These are phyloP conservation scores for Phialophora macrospora DNA, from an alignment of 2,329 filamentous ascomycete genomes.

Conservation along the genomic window DNA sequence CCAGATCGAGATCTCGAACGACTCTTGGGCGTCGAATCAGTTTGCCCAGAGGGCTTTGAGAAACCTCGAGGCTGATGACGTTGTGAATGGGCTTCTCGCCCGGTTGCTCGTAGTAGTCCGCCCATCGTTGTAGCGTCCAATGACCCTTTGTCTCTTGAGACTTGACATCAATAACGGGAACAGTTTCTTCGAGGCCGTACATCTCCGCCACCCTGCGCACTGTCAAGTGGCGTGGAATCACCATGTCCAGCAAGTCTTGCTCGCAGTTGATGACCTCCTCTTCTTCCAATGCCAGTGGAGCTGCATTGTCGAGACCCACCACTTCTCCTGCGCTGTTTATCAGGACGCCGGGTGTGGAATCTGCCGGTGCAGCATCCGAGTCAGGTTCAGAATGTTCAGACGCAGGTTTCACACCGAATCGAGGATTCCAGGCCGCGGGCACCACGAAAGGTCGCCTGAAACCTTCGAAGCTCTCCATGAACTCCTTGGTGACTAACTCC, in stretches of 20 bases:
- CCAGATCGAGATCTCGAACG: constrained; percentile 65
- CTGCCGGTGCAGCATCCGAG: background rate
- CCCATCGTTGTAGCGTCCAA: constrained; percentile 70
- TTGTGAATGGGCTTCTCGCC: constrained; percentile 67
- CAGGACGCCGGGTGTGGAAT: constrained; percentile 5
- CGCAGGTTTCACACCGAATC: constrained; percentile 42
- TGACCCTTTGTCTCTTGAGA: constrained; percentile 68
- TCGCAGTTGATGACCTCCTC: constrained; percentile 62
- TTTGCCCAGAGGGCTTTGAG: constrained; percentile 65
- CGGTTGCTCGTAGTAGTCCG: constrained; percentile 68
- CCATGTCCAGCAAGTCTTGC: constrained; percentile 70
- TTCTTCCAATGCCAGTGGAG: constrained; percentile 5
- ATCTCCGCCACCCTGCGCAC: constrained; percentile 67
- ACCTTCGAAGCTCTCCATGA: constrained; percentile 65
- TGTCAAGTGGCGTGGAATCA: constrained; percentile 67
- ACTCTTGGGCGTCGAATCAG: constrained; percentile 67
- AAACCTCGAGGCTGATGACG: constrained; percentile 72
- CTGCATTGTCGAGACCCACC: constrained; percentile 2
- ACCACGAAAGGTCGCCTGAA: constrained; percentile 71
- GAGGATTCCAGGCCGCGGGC: constrained; percentile 64
- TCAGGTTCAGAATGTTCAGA: background rate
- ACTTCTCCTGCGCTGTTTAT: constrained; percentile 20
- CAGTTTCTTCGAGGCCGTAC: constrained; percentile 64
- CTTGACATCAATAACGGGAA: constrained; percentile 71
- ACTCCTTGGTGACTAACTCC: constrained; percentile 66